These are phyloP conservation scores for Colletotrichum spinosum DNA, from an alignment of 2,329 filamentous ascomycete species.

Conservation along the genomic window DNA sequence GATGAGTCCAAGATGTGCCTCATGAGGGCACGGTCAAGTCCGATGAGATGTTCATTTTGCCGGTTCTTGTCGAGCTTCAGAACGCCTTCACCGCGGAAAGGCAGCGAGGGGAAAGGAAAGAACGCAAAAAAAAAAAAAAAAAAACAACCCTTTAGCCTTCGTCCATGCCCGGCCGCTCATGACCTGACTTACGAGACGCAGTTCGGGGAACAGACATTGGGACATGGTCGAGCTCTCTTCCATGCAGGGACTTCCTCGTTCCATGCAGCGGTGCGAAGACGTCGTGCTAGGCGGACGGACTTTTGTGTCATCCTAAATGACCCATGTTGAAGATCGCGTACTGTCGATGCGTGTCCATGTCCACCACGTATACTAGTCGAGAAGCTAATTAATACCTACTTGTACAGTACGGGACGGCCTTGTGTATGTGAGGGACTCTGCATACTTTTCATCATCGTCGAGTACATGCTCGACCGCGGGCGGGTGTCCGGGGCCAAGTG, in stretches of 20 bases:
- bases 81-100: too few relatives aligned
- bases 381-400: slow-evolving; percentile 17
- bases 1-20: too few relatives aligned
- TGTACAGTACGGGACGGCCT: not conserved
- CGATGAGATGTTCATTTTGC: too few relatives aligned
- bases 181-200: slow-evolving; percentile 14
- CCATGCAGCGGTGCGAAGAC: slow-evolving; percentile 9
- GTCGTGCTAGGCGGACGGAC: slow-evolving; percentile 26
- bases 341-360: slow-evolving; percentile 17
- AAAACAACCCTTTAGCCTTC: too few relatives aligned
- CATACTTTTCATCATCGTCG: too few relatives aligned
- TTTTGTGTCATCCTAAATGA: slow-evolving; percentile 32
- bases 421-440: not conserved
- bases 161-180: slow-evolving; percentile 5
- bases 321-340: slow-evolving; percentile 24
- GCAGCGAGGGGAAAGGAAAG: too few relatives aligned
- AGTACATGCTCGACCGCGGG: too few relatives aligned
- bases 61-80: too few relatives aligned
- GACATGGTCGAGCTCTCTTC: slow-evolving; percentile 23
- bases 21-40: too few relatives aligned
- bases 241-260: slow-evolving; percentile 36
- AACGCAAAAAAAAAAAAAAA: too few relatives aligned
- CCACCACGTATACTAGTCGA: not conserved
- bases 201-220: slow-evolving; percentile 31
- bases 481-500: too few relatives aligned